Conservation (phyloP, 441 rosid genomes). For the Geranium incanum region DNA sequence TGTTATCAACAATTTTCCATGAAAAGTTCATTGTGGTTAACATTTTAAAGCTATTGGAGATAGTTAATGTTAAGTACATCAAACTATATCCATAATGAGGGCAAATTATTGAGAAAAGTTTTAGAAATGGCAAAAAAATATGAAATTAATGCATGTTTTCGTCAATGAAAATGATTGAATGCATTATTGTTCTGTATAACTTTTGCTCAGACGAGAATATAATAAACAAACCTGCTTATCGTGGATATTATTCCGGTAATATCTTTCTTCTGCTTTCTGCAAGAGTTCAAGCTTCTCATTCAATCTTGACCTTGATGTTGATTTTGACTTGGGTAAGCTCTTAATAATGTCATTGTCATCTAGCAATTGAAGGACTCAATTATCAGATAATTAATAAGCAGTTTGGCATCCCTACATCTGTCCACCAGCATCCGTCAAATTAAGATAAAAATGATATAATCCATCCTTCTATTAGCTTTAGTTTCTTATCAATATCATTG, state of each 20-base stretch:
- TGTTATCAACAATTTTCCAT: conserved; percentile 7
- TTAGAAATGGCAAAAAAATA: background rate
- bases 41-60: background rate
- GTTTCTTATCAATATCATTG: background rate
- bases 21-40: conserved; percentile 4
- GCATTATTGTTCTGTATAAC: background rate
- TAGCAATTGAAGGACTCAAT: conserved; percentile 26
- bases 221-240: conserved; percentile 51
- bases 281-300: conserved; percentile 57
- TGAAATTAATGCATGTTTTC: background rate
- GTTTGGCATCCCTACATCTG: background rate
- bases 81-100: background rate
- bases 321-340: conserved; percentile 39
- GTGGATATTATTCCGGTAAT: conserved; percentile 35
- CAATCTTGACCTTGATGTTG: conserved; percentile 45
- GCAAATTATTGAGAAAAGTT: background rate
- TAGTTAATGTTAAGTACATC: background rate
- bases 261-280: conserved; percentile 70
- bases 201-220: background rate
- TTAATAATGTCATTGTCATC: conserved; percentile 46
- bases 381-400: conserved; percentile 5
- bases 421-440: background rate
- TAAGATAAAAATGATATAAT: conserved; percentile 1
- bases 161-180: background rate
- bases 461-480: background rate